Conservation (phyloP, 371 early-diverging fungal species). For the Rhizopus microsporus region DNA sequence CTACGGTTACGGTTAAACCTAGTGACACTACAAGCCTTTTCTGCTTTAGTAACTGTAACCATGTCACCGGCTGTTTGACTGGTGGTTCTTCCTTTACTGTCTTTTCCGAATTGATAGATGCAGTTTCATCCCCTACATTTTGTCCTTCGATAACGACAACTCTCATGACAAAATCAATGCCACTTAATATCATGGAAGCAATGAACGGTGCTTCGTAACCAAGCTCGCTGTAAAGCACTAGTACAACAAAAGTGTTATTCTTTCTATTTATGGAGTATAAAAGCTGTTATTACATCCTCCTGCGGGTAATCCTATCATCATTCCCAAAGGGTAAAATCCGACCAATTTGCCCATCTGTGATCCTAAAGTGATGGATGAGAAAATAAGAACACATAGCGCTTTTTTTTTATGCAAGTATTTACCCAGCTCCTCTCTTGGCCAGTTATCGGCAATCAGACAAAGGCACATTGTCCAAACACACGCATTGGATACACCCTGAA, state of each 20-base stretch:
- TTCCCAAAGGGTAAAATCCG: conserved; percentile 64
- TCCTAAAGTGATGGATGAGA: conserved; percentile 13
- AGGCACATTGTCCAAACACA: conserved; percentile 67
- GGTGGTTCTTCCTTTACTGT: conserved; percentile 5
- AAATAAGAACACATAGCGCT: neutral
- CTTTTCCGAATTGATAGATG: conserved; percentile 5
- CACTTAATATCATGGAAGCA: conserved; percentile 66
- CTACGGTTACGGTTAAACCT: conserved; percentile 31
- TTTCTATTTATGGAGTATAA: neutral
- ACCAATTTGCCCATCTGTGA: conserved; percentile 67
- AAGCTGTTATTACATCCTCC: conserved; percentile 36
- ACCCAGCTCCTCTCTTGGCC: conserved; percentile 58
- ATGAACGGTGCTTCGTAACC: conserved; percentile 73
- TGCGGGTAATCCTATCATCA: conserved; percentile 62
- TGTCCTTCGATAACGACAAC: conserved; percentile 50
- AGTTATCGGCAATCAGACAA: conserved; percentile 64
- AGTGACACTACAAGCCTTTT: conserved; percentile 38
- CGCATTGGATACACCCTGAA: conserved; percentile 69
- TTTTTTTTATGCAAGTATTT: conserved; percentile 8
- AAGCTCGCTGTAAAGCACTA: conserved; percentile 59
- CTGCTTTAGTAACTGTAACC: conserved; percentile 26
- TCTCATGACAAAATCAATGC: conserved; percentile 57
- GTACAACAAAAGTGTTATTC: neutral
- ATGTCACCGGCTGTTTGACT: conserved; percentile 7
- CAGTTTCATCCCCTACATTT: conserved; percentile 4